Base-by-base conservation (phyloP, 345 rosid genomes). In the Gossypium mustelinum region DNA sequence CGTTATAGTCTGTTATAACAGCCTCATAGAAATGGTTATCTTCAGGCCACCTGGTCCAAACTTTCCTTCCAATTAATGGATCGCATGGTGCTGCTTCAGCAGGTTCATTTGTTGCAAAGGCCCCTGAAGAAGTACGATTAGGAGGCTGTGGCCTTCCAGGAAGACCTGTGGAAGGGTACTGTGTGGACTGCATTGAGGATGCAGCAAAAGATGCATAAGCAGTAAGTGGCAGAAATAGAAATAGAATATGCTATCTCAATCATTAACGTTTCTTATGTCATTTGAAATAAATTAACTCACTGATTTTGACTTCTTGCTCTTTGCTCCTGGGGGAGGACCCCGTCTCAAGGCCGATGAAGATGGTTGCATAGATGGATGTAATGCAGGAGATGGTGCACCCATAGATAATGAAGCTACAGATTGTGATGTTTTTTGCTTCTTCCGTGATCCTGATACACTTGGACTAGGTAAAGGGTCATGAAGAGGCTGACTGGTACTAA, bases 401-500 rank as follows among this genome's bases (percentile, higher is more conserved):
- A 82, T 86, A 3, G 98, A 87, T 82, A 91, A 81, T 16, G 98
- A 93, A 77, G 93, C 96, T 12, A 84, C 88, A 57, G 95, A 84
- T 56, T 91, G 92, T 25, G 97, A 83, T 63, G 94, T 87, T 83
- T 92, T 93, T 74, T 88, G 92, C 75, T 90, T 96, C 88, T 92
- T 90, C 57, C 86, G 90, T 76, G 98, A 92, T 81, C 90, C 99
- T 72, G 97, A 93, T 63, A 90, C 83, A 52, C 92, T 83, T 61
- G 94, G 97, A 84, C 97, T 93, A 12, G 98, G 91, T 71, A 80
- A 75, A 74, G 85, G 80, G 68, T 92, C 94, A 64, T 85, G 92
- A 78, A 86, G 82, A 68, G 90, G 82, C 79, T 82, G 97, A 45
- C 94, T 82, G 13, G 79, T 77, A 77, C 86, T 88, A 44, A 81